phyloP scores from a whole-genome alignment of 2,329 filamentous ascomycete genomes.

The Rosellinia necatrix region DNA sequence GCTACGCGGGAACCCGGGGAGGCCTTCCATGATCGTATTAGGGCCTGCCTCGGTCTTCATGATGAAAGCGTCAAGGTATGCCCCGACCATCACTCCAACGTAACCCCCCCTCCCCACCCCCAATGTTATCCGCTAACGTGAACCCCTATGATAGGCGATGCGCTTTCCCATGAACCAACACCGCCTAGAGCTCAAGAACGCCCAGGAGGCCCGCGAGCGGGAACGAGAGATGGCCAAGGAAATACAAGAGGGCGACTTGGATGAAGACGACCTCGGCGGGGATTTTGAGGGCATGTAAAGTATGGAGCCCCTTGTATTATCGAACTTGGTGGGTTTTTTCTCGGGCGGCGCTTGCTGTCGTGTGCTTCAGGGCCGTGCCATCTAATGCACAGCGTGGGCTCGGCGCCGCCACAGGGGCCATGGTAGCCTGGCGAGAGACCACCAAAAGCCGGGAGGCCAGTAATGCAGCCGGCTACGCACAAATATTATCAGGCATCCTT shows the following conservation, averaged over 20 bases:
- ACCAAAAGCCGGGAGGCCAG: constrained; percentile 17
- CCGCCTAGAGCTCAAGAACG: constrained; percentile 94
- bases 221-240: constrained; percentile 98
- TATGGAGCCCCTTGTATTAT: constrained; percentile 38
- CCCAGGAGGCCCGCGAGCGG: constrained; percentile 94
- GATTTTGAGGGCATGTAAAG: constrained; percentile 92
- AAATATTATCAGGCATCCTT: constrained; percentile 30
- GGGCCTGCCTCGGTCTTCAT: constrained; percentile 86
- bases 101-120: neutral
- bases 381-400: constrained; percentile 16
- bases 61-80: constrained; percentile 97
- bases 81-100: constrained; percentile 19
- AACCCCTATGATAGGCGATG: constrained; percentile 71
- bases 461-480: constrained; percentile 26
- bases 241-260: constrained; percentile 95
- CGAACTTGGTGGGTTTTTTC: constrained; percentile 28
- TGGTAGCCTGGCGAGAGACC: constrained; percentile 27
- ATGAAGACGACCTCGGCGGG: constrained; percentile 93
- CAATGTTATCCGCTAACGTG: constrained; percentile 35
- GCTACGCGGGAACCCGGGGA: constrained; percentile 94
- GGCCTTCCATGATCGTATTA: constrained; percentile 96
- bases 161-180: constrained; percentile 99
- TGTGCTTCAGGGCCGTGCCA: constrained; percentile 12
- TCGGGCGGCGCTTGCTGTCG: constrained; percentile 20
- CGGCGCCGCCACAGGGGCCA: constrained; percentile 19